Base-by-base conservation (phyloP, 2,329 filamentous ascomycete genomes). In the Curvularia lunata region DNA sequence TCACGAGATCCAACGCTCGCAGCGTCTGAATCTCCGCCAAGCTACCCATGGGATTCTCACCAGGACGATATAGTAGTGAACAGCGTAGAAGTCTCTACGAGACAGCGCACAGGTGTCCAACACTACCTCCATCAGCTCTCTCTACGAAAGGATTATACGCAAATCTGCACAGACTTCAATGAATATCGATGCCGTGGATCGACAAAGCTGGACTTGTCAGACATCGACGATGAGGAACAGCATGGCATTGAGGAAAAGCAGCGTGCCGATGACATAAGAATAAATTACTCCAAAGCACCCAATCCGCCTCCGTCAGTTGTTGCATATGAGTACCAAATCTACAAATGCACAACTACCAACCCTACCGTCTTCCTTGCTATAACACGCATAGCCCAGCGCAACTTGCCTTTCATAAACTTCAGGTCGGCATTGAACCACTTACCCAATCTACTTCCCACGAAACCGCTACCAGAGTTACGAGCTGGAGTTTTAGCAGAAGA, bases 321-420 rank as follows among this genome's bases (percentile, higher is more conserved):
- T 10, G 0, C 7, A 2, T 63, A 63, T 52, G 30, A 19, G 10
- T 25, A 46, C 1, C 38, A 58, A 4, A 64, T 72, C 43, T 71
- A 70, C 61, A 18, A 40, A 4, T 62, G 46, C 23, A 49, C 5
- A 3, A 68, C 70, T 1, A 46, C 32, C 25, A 67, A 68, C 32
- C 60, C 67, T 1, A 38, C 65, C 1, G 34, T 72, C 28, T 60
- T 56, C 45, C 59, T 71, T 28, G 59, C 68, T 4, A 68, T 72
- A 21, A 42, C 64, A 3, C 59, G 54, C n/a, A 48, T 73, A 34
- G 69, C 66, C 9, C 48, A 66, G 18, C 51, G 37, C 13, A 70
- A 72, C 40, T 43, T 67, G 0, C 64, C 67, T 0, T 55, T 48
- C 40, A 48, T 68, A 9, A 54, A 68, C 49, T 64, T 70, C 54